Evolutionary conservation across 2,329 filamentous ascomycete genomes (phyloP).

Genomic region (Neonectria coccinea): DNA sequence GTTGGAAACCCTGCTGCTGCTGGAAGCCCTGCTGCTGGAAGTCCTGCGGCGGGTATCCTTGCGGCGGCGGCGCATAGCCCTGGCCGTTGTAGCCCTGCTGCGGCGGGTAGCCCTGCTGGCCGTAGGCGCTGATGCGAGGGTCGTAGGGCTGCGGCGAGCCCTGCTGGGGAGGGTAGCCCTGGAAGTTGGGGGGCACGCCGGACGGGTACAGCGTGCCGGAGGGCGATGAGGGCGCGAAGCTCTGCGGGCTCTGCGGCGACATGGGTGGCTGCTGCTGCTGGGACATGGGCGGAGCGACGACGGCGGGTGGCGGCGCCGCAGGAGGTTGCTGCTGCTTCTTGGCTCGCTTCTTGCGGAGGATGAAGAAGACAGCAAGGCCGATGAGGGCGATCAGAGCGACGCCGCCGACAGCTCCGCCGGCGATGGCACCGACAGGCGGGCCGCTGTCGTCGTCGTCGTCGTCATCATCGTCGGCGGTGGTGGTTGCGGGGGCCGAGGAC

Average conservation of each 20-base stretch:
- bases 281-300: neutral
- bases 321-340: constrained; percentile 46
- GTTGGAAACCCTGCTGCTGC: constrained; percentile 38
- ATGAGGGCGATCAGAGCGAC: constrained; percentile 57
- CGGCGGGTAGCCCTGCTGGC: constrained; percentile 36
- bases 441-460: constrained; percentile 18
- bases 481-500: constrained; percentile 23
- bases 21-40: constrained; percentile 35
- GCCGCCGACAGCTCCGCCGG: constrained; percentile 61
- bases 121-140: constrained; percentile 36
- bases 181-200: constrained; percentile 44
- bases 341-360: constrained; percentile 52
- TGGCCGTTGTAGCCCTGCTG: constrained; percentile 35
- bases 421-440: constrained; percentile 58
- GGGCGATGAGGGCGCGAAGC: constrained; percentile 39
- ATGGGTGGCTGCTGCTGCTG: constrained; percentile 34
- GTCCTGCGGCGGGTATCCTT: constrained; percentile 20
- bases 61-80: constrained; percentile 32
- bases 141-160: constrained; percentile 44
- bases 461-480: constrained; percentile 33
- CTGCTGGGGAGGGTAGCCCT: constrained; percentile 33
- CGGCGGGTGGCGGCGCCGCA: constrained; percentile 21
- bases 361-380: constrained; percentile 54
- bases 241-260: constrained; percentile 40
- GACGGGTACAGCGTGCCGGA: constrained; percentile 43